Evolutionary conservation across 2,329 filamentous ascomycete species (phyloP), one percentile per base, ranked within the genome.

Genomic region (Fusarium abutilonis): DNA sequence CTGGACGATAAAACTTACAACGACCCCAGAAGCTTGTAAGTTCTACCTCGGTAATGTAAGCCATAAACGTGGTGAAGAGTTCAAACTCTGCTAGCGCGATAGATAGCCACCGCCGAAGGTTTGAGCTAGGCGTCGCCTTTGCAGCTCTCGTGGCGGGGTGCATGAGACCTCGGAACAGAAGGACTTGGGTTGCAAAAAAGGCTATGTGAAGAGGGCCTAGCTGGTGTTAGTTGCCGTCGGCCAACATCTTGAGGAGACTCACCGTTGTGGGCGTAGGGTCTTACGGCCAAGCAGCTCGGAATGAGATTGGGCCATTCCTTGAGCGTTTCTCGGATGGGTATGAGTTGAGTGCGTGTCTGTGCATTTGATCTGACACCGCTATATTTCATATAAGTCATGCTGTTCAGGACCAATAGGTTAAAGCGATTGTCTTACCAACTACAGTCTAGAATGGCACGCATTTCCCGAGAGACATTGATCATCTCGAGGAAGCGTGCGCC

Each of bases 111-210:
- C 69, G 69, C 4, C 74, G 70, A 4, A 78, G 72, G 34, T 71
- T 76, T 0, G 77, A 79, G 2, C 68, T 64, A 0, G 75, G 71
- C 1, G 72, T 75, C 0, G 63, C 61, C 29, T 80, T 80, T 7
- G 79, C 74, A 2, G 70, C 72, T 45, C 75, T 76, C 2, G 77
- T 80, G 1, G 79, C 78, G 6, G 80, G 80, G 13, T 74, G 76
- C 77, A 82, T 81, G 2, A 82, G 70, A 0, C 77, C 79, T 4
- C 80, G 74, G 41, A 77, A 78, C 7, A 79, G 70, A 0, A 82
- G 72, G 2, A 76, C 76, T 42, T 80, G 74, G 3, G 75, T 69
- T 23, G 79, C 76, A 31, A 78, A 79, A 46, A 75, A 80, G 1
- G 77, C 72, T 1, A 82, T 67, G 47, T 81, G 77, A 2, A 82